These are phyloP conservation scores for Alternaria viburni DNA, from an alignment of 2,329 filamentous ascomycete species.

Conservation along the genomic window DNA sequence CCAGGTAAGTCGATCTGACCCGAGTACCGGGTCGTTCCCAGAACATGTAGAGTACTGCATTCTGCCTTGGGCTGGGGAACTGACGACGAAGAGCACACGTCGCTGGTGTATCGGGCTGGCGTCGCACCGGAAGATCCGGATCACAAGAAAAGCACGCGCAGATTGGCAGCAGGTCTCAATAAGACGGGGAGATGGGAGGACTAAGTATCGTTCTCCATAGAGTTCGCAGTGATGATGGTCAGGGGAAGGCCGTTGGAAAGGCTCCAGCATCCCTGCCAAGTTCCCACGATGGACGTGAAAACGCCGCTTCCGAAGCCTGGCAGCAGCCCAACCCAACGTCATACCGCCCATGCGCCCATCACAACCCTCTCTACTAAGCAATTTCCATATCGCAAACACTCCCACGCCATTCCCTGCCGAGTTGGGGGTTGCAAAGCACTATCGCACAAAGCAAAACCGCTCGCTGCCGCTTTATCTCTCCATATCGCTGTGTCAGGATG, in stretches of 20 bases:
- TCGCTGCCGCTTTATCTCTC: slow-evolving; percentile 11
- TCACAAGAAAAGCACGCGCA: neutral
- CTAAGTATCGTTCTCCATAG: neutral
- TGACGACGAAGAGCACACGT: neutral
- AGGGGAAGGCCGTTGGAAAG: neutral
- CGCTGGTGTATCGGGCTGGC: neutral
- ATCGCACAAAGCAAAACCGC: neutral
- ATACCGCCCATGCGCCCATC: slow-evolving; percentile 1
- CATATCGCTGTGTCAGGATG: slow-evolving; percentile 27
- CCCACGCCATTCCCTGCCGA: neutral
- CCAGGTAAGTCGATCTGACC: neutral
- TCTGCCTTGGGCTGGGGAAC: neutral
- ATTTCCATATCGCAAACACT: slow-evolving; percentile 4
- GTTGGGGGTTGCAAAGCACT: neutral
- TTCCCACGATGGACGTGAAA: slow-evolving; percentile 13
- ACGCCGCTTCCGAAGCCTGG: slow-evolving; percentile 24
- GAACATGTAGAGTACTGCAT: neutral
- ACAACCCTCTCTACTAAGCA: neutral
- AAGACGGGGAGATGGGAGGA: neutral
- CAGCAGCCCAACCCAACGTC: slow-evolving; percentile 22
- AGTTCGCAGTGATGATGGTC: neutral
- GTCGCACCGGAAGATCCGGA: neutral
- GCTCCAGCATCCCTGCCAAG: slow-evolving; percentile 24
- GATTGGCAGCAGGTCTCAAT: neutral
- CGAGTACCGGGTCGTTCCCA: neutral